A percentile compares a stretch with the other conserved stretches of the same genome.
These are phyloP conservation scores for Scenedesmus sp. DNA, from an alignment of 163 green algal species.

Conservation along the genomic window DNA sequence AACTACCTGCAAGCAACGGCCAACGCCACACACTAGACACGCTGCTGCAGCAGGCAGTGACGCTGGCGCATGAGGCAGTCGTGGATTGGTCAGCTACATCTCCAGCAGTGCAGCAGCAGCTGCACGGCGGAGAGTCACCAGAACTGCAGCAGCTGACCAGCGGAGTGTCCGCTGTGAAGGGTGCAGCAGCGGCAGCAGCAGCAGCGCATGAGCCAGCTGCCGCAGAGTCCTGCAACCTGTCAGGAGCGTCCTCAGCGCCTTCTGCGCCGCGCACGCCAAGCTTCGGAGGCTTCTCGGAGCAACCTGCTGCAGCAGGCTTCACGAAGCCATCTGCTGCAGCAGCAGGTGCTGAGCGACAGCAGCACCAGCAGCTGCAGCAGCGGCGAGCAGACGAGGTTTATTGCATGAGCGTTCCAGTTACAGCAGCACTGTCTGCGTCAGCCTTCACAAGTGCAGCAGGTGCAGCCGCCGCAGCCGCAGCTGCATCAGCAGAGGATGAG, in stretches of 20 bases:
- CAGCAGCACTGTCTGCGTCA: background rate
- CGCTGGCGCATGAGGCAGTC: background rate
- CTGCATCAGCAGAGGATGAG: background rate
- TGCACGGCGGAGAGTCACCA: background rate
- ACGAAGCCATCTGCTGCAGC: too few species aligned
- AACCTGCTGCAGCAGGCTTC: background rate
- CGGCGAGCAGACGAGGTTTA: background rate
- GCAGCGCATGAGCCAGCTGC: background rate
- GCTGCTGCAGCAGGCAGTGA: constrained; percentile 9
- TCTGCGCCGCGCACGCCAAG: background rate
- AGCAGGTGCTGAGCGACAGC: too few species aligned
- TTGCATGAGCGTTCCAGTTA: too few species aligned
- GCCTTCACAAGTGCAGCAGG: background rate
- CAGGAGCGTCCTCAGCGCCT: background rate
- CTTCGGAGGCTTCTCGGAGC: background rate
- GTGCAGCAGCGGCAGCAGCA: background rate
- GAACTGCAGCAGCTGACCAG: background rate
- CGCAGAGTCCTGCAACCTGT: background rate
- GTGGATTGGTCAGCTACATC: background rate
- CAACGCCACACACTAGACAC: background rate
- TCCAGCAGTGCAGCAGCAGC: background rate
- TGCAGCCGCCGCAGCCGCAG: background rate
- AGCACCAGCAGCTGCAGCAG: background rate
- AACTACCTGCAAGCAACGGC: background rate
- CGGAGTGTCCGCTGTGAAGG: background rate